A percentile compares a stretch with the other conserved stretches of the same genome.
These are phyloP conservation scores for barley (Hordeum vulgare) DNA, from an alignment of 176 grass and related monocot genomes.

Conservation along the genomic window MorexV3_pseudomolecules_assembly NC_058523.1:482233835-482234334, in stretches of 20 bases:
- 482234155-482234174: slow-evolving; percentile 56
- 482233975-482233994: slow-evolving; percentile 64
- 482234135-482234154: slow-evolving; percentile 37
- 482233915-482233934: slow-evolving; percentile 91
- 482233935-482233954: slow-evolving; percentile 32
- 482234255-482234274: slow-evolving; percentile 45
- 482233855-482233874: slow-evolving; percentile 45
- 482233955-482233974: slow-evolving; percentile 39
- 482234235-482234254: slow-evolving; percentile 5
- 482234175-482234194: slow-evolving; percentile 57
- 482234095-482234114: slow-evolving; percentile 13
- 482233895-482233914: slow-evolving; percentile 61
- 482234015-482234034: slow-evolving; percentile 21
- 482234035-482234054: slow-evolving; percentile 39
- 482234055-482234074: slow-evolving; percentile 9
- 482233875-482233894: slow-evolving; percentile 41
- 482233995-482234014: slow-evolving; percentile 44
- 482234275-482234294: slow-evolving; percentile 49
- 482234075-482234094: slow-evolving; percentile 56
- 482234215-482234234: slow-evolving; percentile 34
- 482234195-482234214: slow-evolving; percentile 74
- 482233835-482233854: neutral
- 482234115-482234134: slow-evolving; percentile 39
- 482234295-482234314: slow-evolving; percentile 28
- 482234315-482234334: slow-evolving; percentile 38